Conservation (phyloP, 805 yeast species). For the Candida yuanshanica region DNA sequence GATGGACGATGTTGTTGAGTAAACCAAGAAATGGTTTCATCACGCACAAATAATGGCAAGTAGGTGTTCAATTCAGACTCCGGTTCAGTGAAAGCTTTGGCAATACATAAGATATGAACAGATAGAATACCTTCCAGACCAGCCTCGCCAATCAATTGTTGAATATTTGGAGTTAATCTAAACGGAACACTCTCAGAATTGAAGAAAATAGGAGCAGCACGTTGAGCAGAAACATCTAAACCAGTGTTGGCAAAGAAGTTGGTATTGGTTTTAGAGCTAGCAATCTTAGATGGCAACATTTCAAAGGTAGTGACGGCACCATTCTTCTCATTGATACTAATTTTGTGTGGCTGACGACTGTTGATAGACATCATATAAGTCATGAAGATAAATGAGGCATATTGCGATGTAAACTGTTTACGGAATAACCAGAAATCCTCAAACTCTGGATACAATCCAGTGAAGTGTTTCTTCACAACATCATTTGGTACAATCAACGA, state of each 20-base stretch:
- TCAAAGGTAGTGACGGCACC: constrained; percentile 94
- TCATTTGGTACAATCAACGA: constrained; percentile 80
- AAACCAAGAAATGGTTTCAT: constrained; percentile 93
- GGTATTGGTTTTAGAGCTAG: constrained; percentile 36
- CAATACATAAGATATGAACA: constrained; percentile 76
- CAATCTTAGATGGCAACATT: constrained; percentile 86
- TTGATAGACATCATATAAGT: constrained; percentile 93
- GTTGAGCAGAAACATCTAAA: constrained; percentile 26
- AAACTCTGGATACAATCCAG: constrained; percentile 62
- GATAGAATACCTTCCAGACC: constrained; percentile 89
- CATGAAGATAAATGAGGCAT: constrained; percentile 87
- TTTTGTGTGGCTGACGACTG: constrained; percentile 89
- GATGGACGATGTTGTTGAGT: constrained; percentile 79
- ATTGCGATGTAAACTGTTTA: constrained; percentile 89
- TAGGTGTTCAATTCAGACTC: constrained; percentile 89
- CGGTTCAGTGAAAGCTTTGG: constrained; percentile 84
- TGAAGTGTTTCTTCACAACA: constrained; percentile 73
- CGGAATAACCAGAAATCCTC: constrained; percentile 98
- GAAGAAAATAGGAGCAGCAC: constrained; percentile 69
- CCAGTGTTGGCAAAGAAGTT: constrained; percentile 32
- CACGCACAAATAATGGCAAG: constrained; percentile 90
- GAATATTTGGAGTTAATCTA: constrained; percentile 93
- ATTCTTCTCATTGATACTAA: constrained; percentile 70
- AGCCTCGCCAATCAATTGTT: constrained; percentile 89
- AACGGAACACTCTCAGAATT: constrained; percentile 94